phyloP scores from a whole-genome alignment of 1,284 basidiomycete genomes.

The Cryptococcus amylolentus region DNA sequence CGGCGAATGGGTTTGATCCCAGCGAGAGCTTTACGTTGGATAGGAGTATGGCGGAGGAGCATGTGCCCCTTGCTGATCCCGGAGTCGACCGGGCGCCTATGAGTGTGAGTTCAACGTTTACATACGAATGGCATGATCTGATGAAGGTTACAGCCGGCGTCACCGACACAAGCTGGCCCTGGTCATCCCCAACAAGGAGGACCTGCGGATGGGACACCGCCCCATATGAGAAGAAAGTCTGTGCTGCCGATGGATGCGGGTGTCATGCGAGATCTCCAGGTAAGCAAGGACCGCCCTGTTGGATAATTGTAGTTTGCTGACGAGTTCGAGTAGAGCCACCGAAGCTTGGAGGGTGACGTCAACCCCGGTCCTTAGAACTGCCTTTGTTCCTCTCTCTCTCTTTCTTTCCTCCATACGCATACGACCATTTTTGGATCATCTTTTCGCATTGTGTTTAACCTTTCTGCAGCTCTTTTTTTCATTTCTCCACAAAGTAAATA shows the following conservation, averaged over 20 bases:
- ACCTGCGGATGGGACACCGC: constrained; percentile 7
- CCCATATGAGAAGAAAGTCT: constrained; percentile 37
- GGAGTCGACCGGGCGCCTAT: constrained; percentile 60
- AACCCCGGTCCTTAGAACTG: not conserved
- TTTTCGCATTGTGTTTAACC: no score
- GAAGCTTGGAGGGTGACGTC: constrained; percentile 1
- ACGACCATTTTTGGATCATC: no score
- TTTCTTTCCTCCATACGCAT: no score
- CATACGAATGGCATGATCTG: not conserved
- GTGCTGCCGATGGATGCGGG: constrained; percentile 69
- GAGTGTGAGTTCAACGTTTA: constrained; percentile 25
- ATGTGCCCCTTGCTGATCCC: constrained; percentile 83
- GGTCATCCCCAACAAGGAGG: constrained; percentile 5
- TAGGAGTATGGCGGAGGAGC: constrained; percentile 70
- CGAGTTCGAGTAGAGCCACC: not conserved
- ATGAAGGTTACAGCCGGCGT: constrained; percentile 13
- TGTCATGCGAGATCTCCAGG: constrained; percentile 80
- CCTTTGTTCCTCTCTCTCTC: no score
- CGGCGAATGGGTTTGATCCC: constrained; percentile 75
- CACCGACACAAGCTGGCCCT: constrained; percentile 23
- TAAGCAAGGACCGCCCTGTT: constrained; percentile 53
- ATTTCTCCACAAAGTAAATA: no score
- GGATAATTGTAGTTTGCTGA: not conserved
- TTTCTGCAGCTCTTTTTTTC: no score
- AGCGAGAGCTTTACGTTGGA: constrained; percentile 63